These are phyloP conservation scores for Mycena vulgaris DNA, from an alignment of 768 basidiomycete species.

Conservation along the genomic window DNA sequence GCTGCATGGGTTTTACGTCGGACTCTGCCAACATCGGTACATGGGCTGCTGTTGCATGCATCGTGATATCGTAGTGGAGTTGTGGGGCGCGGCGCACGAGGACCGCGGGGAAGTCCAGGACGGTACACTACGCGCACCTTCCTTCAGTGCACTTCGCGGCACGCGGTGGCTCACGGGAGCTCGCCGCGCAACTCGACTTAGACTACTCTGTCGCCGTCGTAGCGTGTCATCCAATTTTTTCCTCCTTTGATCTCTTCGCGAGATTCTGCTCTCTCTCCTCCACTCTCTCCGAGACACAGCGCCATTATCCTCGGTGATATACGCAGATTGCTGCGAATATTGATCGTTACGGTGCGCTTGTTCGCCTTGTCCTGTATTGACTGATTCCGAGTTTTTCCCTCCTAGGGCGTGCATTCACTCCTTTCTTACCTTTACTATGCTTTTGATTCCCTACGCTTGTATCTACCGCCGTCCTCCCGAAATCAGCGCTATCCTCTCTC, in stretches of 20 bases:
- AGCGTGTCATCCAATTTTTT: constrained; percentile 6
- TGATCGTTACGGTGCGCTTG: no score
- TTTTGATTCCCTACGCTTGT: no score
- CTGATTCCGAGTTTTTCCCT: no score
- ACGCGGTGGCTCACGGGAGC: constrained; percentile 8
- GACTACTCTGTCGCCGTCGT: constrained; percentile 23
- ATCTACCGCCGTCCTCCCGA: no score
- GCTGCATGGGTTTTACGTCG: neutral
- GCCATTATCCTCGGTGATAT: no score
- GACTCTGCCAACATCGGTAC: neutral
- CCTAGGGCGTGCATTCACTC: no score
- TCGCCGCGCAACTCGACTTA: constrained; percentile 19
- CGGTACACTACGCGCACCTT: neutral
- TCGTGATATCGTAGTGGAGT: neutral
- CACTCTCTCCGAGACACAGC: no score
- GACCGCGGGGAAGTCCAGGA: neutral
- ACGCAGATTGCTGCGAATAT: no score
- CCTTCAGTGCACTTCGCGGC: constrained; percentile 24
- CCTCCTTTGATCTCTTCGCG: constrained; percentile 4
- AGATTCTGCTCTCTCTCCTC: no score
- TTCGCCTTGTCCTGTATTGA: no score
- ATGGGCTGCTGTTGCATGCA: neutral
- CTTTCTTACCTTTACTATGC: no score
- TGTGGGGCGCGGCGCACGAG: constrained; percentile 15
- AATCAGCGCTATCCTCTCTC: no score